Percentiles rank a stretch among this genome's conserved stretches.
phyloP scores from a whole-genome alignment of 768 basidiomycete species.

The Lentinula guzmanii region DNA sequence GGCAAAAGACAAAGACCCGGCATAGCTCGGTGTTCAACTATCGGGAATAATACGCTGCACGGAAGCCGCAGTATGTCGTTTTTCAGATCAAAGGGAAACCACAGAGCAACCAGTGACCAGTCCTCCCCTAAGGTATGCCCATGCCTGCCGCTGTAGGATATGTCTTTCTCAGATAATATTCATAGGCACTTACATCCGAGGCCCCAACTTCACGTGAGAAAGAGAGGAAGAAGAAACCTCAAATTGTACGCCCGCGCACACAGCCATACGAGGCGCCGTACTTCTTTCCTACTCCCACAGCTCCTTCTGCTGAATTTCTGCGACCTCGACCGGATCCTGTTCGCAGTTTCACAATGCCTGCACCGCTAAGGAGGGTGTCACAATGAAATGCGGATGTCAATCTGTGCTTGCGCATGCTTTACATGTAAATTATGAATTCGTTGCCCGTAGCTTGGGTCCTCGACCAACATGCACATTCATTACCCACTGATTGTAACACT shows the following conservation, averaged over 20 bases:
- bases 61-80: background rate
- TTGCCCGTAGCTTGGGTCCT: background rate
- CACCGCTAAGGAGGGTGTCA: background rate
- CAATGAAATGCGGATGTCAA: background rate
- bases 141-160: background rate
- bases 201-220: constrained; percentile 2
- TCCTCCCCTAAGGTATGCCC: background rate
- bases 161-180: background rate
- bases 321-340: constrained; percentile 17
- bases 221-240: constrained; percentile 27
- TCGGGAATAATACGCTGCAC: background rate
- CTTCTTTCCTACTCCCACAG: constrained; percentile 47
- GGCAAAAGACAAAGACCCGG: background rate
- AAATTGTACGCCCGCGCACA: constrained; percentile 33
- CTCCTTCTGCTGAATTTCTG: constrained; percentile 25
- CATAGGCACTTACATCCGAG: background rate
- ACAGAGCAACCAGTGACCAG: background rate
- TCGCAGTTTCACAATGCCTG: constrained; percentile 15
- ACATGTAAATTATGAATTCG: background rate
- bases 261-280: constrained; percentile 62
- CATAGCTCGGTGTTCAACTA: background rate
- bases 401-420: background rate
- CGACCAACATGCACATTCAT: background rate
- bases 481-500: too few relatives aligned
- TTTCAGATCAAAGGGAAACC: background rate